Base-by-base conservation (phyloP, 805 yeast genomes). In the Zygosaccharomyces pseudorouxii region DNA sequence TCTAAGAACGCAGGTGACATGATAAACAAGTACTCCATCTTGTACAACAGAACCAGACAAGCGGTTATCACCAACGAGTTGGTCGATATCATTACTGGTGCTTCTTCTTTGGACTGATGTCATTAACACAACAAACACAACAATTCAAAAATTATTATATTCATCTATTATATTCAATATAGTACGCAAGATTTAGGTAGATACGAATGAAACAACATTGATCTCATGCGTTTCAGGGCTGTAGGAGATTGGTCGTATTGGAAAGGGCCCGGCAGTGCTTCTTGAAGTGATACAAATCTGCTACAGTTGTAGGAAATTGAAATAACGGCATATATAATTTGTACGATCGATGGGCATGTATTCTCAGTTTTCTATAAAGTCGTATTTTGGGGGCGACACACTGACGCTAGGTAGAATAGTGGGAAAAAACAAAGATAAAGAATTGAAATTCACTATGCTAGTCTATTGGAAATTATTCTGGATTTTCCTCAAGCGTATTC, bases 21-120 rank as follows among this genome's bases (percentile, higher is more conserved):
- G 98, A 93, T 93, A 71, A 82, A 80, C 76, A 85, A 81, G 70
- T 92, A 87, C 86, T 86, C 98, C 61, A 93, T 93, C 73, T 83
- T 93, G 75, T 93, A 93, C 78, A 93, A 93, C 90, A 92, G 99
- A 82, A 86, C 97, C 68, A 89, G 97, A 80, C 99, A 93, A 81
- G 97, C 97, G 61, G 97, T 90, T 69, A 92, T 92, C 69, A 90
- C 98, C 75, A 93, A 93, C 82, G 99, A 93, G 80, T 79, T 93
- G 83, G 99, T 93, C 69, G 99, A 93, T 77, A 93, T 93, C 69
- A 92, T 93, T 73, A 93, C 99, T 65, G 99, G 99, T 89, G 99
- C 99, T 67, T 89, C 98, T 56, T 89, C 98, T 52, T 83, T 93
- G 77, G 96, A 86, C 78, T 92, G 86, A 70, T 42, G 35, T 30